phyloP scores from a whole-genome alignment of 2,329 filamentous ascomycete species.

The Neonectria sp. region DNA sequence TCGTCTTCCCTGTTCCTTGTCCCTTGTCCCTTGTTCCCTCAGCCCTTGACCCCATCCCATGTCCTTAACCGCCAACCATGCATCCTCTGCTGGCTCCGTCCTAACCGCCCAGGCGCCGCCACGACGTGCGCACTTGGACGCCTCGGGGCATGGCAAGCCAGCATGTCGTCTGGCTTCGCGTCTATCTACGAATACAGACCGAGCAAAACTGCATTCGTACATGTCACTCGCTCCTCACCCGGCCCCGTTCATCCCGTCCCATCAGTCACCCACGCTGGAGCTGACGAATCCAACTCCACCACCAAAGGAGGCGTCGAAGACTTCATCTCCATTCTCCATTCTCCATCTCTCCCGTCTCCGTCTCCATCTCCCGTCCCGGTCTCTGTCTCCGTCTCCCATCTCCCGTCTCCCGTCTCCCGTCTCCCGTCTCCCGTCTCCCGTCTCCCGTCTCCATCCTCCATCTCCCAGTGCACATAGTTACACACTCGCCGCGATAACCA shows the following conservation, averaged over 20 bases:
- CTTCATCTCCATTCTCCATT: not conserved
- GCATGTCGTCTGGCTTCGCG: not conserved
- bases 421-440: too few species aligned
- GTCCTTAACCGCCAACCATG: not conserved
- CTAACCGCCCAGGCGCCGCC: slow-evolving; percentile 18
- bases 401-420: too few species aligned
- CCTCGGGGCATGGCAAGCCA: not conserved
- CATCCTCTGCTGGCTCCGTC: not conserved
- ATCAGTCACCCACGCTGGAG: not conserved
- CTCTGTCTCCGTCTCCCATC: too few species aligned
- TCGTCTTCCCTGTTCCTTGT: not conserved
- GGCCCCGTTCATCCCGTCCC: not conserved
- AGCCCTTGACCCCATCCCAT: not conserved
- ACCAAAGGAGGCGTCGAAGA: not conserved
- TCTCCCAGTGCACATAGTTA: too few species aligned
- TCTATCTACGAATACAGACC: not conserved
- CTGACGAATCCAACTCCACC: slow-evolving; percentile 3
- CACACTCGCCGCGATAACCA: too few species aligned
- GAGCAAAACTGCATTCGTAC: not conserved
- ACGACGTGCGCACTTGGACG: not conserved
- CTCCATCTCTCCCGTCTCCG: not conserved
- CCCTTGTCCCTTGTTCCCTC: not conserved
- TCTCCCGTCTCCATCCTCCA: too few species aligned
- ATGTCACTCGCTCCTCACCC: not conserved
- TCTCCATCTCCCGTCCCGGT: too few species aligned